Conservation (phyloP, 148 eudicot genomes). For the Chenopodium suecicum region DNA sequence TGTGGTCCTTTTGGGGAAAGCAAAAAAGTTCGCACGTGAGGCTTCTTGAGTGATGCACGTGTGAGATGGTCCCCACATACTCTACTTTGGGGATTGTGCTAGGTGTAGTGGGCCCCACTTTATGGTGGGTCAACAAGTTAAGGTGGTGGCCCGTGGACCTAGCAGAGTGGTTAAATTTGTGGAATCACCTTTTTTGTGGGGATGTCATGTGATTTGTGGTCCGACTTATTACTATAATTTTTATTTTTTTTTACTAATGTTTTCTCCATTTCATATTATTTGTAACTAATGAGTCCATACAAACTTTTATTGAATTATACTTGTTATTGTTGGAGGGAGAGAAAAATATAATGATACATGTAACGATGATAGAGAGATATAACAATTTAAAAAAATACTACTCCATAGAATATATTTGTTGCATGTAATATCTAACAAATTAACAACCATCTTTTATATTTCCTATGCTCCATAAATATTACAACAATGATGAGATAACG, state of each 20-base stretch:
- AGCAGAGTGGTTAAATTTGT: constrained; percentile 21
- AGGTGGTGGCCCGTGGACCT: constrained; percentile 37
- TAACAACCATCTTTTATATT: too few species aligned
- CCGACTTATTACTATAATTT: background rate
- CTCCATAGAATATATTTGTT: too few species aligned
- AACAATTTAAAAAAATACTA: too few species aligned
- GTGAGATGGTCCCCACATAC: constrained; percentile 23
- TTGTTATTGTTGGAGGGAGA: too few species aligned
- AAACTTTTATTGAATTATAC: too few species aligned
- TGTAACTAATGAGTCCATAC: too few species aligned
- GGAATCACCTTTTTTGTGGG: constrained; percentile 2
- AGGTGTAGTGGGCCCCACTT: constrained; percentile 9
- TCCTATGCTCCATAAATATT: too few species aligned
- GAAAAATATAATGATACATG: too few species aligned
- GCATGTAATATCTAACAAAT: too few species aligned
- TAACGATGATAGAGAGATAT: too few species aligned
- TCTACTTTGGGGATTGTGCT: constrained; percentile 29
- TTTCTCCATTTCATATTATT: too few species aligned
- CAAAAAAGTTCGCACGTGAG: constrained; percentile 27
- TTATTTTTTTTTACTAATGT: background rate
- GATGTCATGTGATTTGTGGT: constrained; percentile 25
- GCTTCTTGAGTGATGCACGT: constrained; percentile 24
- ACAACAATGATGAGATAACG: too few species aligned
- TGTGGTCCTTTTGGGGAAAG: constrained; percentile 23
- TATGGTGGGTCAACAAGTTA: constrained; percentile 21